These are phyloP conservation scores for Xylariaceae sp. DNA, from an alignment of 2,329 filamentous ascomycete genomes.

Conservation along the genomic window DNA sequence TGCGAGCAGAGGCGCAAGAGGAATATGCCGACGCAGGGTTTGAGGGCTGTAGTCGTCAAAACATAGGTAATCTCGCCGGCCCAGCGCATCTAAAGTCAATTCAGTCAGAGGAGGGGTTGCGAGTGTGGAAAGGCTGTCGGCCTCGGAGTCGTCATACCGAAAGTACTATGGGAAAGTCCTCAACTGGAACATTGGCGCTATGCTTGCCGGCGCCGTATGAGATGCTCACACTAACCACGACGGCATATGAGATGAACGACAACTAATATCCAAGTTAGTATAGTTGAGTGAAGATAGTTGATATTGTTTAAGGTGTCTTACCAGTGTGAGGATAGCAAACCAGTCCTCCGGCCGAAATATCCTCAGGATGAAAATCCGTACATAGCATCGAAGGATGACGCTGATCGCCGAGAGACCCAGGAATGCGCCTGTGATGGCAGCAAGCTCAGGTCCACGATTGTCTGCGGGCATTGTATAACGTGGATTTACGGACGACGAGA, in stretches of 20 bases:
- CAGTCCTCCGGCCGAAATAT: conserved; percentile 27
- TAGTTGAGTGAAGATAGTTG: not conserved
- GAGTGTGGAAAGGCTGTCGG: not conserved
- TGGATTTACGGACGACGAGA: not conserved
- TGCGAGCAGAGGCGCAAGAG: conserved; percentile 36
- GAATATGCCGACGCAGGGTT: conserved; percentile 37
- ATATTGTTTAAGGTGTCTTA: conserved; percentile 9
- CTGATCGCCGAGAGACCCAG: conserved; percentile 22
- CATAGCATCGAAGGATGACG: conserved; percentile 29
- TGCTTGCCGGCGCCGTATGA: conserved; percentile 24
- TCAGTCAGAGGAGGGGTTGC: not conserved
- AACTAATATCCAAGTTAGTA: conserved; percentile 18
- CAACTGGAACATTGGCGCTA: conserved; percentile 14
- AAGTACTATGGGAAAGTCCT: conserved; percentile 22
- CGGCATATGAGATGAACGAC: conserved; percentile 21
- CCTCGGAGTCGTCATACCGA: conserved; percentile 16
- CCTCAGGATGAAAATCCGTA: conserved; percentile 23
- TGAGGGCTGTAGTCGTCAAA: conserved; percentile 36
- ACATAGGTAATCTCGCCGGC: conserved; percentile 36
- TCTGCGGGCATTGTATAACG: conserved; percentile 16
- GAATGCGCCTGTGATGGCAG: conserved; percentile 14
- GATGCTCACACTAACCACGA: conserved; percentile 22
- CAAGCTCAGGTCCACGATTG: conserved; percentile 27
- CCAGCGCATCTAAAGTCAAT: conserved; percentile 30
- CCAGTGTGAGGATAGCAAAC: conserved; percentile 25